Evolutionary conservation across 2,329 filamentous ascomycete genomes (phyloP).

Genomic region (Sphaerulina vaccinii): DNA sequence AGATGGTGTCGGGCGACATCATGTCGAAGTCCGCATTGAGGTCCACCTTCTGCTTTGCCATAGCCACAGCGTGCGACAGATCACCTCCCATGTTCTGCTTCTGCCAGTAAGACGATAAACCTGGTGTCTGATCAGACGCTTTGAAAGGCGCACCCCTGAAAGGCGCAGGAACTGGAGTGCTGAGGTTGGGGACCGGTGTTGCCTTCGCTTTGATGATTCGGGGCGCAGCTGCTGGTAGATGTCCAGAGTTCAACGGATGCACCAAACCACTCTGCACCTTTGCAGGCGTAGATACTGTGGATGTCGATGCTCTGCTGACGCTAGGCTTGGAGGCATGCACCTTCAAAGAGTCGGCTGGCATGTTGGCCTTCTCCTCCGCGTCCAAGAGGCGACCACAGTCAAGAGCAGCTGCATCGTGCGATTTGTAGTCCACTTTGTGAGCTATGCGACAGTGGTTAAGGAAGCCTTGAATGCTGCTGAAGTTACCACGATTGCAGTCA

Average conservation of each 20-base stretch:
- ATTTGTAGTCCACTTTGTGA: slow-evolving; percentile 89
- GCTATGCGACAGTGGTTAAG: slow-evolving; percentile 98
- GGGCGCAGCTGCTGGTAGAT: slow-evolving; percentile 13
- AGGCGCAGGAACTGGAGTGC: slow-evolving; percentile 5
- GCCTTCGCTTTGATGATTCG: slow-evolving; percentile 19
- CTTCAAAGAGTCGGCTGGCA: slow-evolving; percentile 32
- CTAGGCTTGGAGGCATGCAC: slow-evolving; percentile 22
- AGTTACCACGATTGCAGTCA: slow-evolving; percentile 85
- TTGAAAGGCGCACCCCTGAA: slow-evolving; percentile 32
- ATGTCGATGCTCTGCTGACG: slow-evolving; percentile 16
- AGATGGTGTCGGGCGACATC: slow-evolving; percentile 25
- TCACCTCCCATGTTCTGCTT: slow-evolving; percentile 46
- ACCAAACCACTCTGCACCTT: slow-evolving; percentile 26
- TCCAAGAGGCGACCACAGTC: slow-evolving; percentile 83
- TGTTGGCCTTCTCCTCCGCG: slow-evolving; percentile 53
- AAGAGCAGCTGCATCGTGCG: slow-evolving; percentile 88
- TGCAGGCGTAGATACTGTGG: slow-evolving; percentile 22
- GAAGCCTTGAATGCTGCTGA: slow-evolving; percentile 96
- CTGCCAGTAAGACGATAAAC: slow-evolving; percentile 41
- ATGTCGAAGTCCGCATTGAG: slow-evolving; percentile 35
- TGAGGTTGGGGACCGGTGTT: slow-evolving; percentile 17
- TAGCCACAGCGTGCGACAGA: slow-evolving; percentile 32
- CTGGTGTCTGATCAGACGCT: slow-evolving; percentile 43
- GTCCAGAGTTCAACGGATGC: slow-evolving; percentile 34
- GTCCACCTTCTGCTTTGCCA: slow-evolving; percentile 37